phyloP scores from a whole-genome alignment of 495 filamentous ascomycete genomes.

The Umbilicaria muhlenbergii region DNA sequence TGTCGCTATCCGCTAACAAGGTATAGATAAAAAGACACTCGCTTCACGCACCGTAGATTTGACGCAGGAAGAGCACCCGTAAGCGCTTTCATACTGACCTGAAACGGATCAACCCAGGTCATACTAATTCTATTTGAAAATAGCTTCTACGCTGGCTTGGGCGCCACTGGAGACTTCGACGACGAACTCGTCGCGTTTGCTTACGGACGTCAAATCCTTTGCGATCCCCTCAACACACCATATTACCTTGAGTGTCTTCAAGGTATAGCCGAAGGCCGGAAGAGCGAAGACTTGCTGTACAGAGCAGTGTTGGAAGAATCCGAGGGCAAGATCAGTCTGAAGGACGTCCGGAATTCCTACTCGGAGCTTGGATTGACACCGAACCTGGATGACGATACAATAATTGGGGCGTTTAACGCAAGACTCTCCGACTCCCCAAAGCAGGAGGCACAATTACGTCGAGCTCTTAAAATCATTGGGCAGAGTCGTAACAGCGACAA shows the following conservation, averaged over 20 bases:
- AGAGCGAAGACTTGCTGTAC: slow-evolving; percentile 24
- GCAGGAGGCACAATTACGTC: slow-evolving; percentile 33
- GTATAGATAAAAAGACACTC: slow-evolving; percentile 14
- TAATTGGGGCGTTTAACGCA: slow-evolving; percentile 41
- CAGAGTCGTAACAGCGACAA: slow-evolving; percentile 31
- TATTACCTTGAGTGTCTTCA: slow-evolving; percentile 36
- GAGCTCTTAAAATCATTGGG: slow-evolving; percentile 40
- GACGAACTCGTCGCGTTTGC: slow-evolving; percentile 35
- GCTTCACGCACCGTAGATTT: slow-evolving; percentile 12
- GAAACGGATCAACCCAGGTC: not conserved
- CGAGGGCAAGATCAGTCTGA: slow-evolving; percentile 20
- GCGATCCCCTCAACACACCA: slow-evolving; percentile 20
- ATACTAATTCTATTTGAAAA: slow-evolving; percentile 6
- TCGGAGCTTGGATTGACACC: slow-evolving; percentile 32
- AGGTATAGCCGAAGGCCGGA: slow-evolving; percentile 21
- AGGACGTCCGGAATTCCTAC: slow-evolving; percentile 32
- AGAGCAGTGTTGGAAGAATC: slow-evolving; percentile 25
- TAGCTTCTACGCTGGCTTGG: slow-evolving; percentile 31
- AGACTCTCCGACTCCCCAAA: slow-evolving; percentile 28
- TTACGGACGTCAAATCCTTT: slow-evolving; percentile 23
- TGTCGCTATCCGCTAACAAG: not conserved
- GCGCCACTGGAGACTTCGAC: slow-evolving; percentile 29
- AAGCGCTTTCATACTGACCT: slow-evolving; percentile 3
- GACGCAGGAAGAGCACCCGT: slow-evolving; percentile 17
- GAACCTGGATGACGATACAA: slow-evolving; percentile 34